Base-by-base conservation (phyloP, 257 asterid genomes). In the Jacaranda mimosifolia region DNA sequence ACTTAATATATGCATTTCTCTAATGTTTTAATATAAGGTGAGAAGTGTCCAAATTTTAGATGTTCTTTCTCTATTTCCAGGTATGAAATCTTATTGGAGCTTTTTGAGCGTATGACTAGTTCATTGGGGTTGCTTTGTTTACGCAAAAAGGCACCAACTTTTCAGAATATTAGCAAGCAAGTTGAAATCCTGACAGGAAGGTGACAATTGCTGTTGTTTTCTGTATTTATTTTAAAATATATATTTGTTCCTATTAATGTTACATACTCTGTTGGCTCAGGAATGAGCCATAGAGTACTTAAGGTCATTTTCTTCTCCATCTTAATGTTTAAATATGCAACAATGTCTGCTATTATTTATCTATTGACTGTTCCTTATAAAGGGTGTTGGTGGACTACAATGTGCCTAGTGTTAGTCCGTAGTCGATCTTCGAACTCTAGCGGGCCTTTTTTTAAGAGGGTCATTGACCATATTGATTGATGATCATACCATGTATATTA, bases 151-250 rank as follows among this genome's bases (percentile, higher is more conserved):
- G 70, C 81, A 18, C 86, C 94, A 32, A 85, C 81, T 38, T 89
- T 94, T 80, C 80, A 75, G 65, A 89, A 87, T 40, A 81, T 92
- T 67, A 82, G 89, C 82, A 79, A 76, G 59, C 97, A 87, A 81
- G 91, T 94, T 72, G 88, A 88, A 78, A 82, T 85, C 38, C 78
- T 90, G 74, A 80, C 93, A 8, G 94, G 93, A 86, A 89, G 97
- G 98, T 90, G 82, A 73, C 55, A 57, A 53, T 3, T 13, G 60
- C 53, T 66, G 43, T 77, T 18, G 1, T 58, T 59, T 26, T 49
- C 40, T 17, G 60, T 65, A 3, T 2, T 21, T 60, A n/a, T 77
- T 68, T 64, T 43, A 17, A n/a, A 12, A 71, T 55, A 10, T 70
- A 14, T 42, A 57, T 69, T 36, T 39, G 35, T 51, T 53, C 45